phyloP scores from a whole-genome alignment of 2,329 filamentous ascomycete genomes.

The Scytalidium sp. region DNA sequence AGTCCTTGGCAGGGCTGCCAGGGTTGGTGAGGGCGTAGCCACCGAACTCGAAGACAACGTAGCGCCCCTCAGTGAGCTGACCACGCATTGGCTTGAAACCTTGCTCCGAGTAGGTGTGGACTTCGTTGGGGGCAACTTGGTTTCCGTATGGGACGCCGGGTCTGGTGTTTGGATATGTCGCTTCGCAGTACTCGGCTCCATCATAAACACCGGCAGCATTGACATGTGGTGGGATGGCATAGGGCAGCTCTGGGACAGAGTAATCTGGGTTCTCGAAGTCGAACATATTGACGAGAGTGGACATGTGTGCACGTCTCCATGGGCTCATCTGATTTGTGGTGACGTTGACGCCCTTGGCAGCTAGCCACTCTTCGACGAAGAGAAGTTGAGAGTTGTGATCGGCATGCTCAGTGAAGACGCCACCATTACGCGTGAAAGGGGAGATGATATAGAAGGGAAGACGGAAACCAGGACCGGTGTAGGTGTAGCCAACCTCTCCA shows the following conservation, averaged over 20 bases:
- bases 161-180: slow-evolving; percentile 29
- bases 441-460: slow-evolving; percentile 53
- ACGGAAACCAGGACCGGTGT: slow-evolving; percentile 43
- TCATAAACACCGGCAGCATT: slow-evolving; percentile 40
- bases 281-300: slow-evolving; percentile 44
- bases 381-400: slow-evolving; percentile 54
- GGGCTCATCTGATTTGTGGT: slow-evolving; percentile 39
- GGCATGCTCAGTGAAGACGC: slow-evolving; percentile 49
- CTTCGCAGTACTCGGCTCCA: slow-evolving; percentile 41
- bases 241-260: slow-evolving; percentile 43
- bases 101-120: slow-evolving; percentile 42
- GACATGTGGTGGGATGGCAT: slow-evolving; percentile 38
- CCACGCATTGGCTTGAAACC: slow-evolving; percentile 53
- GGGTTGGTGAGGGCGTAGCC: slow-evolving; percentile 40
- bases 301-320: slow-evolving; percentile 46
- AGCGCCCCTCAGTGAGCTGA: slow-evolving; percentile 51
- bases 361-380: slow-evolving; percentile 50
- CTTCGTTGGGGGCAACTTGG: slow-evolving; percentile 30
- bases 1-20: slow-evolving; percentile 18
- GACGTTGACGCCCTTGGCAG: slow-evolving; percentile 36
- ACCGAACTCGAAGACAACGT: slow-evolving; percentile 45
- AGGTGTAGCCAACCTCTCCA: slow-evolving; percentile 36
- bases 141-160: slow-evolving; percentile 47
- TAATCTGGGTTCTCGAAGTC: slow-evolving; percentile 45
- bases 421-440: slow-evolving; percentile 50